These are phyloP conservation scores for Schizophyllum commune DNA, from an alignment of 1,284 basidiomycete genomes.

Conservation along the genomic window DNA sequence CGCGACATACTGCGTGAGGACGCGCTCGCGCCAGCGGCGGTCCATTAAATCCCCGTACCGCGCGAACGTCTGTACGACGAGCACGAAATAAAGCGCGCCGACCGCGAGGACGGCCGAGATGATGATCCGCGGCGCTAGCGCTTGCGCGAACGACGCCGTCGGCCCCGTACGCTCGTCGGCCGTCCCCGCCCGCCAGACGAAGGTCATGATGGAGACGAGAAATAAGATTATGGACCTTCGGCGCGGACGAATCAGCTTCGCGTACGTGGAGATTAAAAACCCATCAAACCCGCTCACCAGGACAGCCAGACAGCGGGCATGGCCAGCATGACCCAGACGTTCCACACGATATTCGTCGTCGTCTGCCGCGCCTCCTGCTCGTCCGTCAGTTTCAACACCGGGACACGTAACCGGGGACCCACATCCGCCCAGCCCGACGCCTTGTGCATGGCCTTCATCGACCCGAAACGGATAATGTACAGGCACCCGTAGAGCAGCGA, in stretches of 20 bases:
- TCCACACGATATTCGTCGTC: slow-evolving; percentile 46
- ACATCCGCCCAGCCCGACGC: slow-evolving; percentile 55
- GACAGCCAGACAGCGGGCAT: slow-evolving; percentile 49
- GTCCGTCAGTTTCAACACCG: not conserved
- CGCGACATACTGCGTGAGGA: not conserved
- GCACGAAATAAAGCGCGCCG: slow-evolving; percentile 38
- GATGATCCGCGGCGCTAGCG: slow-evolving; percentile 35
- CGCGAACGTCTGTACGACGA: slow-evolving; percentile 41
- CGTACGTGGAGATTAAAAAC: not conserved
- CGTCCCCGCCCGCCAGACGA: slow-evolving; percentile 45
- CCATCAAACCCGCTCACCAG: slow-evolving; percentile 27
- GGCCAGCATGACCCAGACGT: slow-evolving; percentile 53
- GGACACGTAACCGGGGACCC: slow-evolving; percentile 8
- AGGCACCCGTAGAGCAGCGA: slow-evolving; percentile 51
- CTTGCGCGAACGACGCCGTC: slow-evolving; percentile 8
- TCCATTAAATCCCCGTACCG: slow-evolving; percentile 28
- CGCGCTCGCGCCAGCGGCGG: slow-evolving; percentile 3
- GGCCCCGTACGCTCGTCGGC: slow-evolving; percentile 19
- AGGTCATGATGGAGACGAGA: slow-evolving; percentile 41
- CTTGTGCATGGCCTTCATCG: slow-evolving; percentile 52
- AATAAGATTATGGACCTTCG: slow-evolving; percentile 43
- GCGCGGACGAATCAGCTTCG: not conserved
- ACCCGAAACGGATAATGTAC: slow-evolving; percentile 51
- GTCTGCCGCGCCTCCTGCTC: slow-evolving; percentile 41
- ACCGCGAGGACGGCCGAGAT: slow-evolving; percentile 39